Percentiles rank a stretch among this genome's conserved stretches.
Conservation (phyloP, 495 filamentous ascomycete species). For the Penicillium tannophilum region DNA sequence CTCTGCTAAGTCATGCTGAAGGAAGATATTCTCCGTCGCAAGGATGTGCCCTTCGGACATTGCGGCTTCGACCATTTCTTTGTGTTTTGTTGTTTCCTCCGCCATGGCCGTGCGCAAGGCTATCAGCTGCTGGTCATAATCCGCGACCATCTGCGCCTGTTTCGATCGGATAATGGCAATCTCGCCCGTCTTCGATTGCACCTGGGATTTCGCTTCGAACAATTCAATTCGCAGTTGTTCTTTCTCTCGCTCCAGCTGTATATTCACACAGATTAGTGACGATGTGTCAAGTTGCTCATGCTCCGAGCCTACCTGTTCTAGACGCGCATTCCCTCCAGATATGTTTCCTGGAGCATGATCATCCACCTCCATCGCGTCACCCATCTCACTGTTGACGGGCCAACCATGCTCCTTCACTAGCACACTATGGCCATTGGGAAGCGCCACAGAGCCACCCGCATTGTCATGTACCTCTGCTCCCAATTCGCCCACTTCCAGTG, state of each 20-base stretch:
- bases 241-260: slow-evolving; percentile 56
- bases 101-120: slow-evolving; percentile 55
- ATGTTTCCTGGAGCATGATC: slow-evolving; percentile 26
- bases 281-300: background rate
- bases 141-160: slow-evolving; percentile 53
- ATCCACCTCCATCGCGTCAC: slow-evolving; percentile 35
- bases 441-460: slow-evolving; percentile 30
- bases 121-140: slow-evolving; percentile 56
- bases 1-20: slow-evolving; percentile 66
- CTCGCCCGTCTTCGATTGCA: slow-evolving; percentile 63
- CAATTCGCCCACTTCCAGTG: slow-evolving; percentile 58
- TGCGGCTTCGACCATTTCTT: slow-evolving; percentile 57
- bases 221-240: slow-evolving; percentile 50
- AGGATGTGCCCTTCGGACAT: slow-evolving; percentile 60
- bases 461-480: slow-evolving; percentile 55
- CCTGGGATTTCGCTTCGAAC: slow-evolving; percentile 48
- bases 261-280: slow-evolving; percentile 27
- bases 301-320: slow-evolving; percentile 2
- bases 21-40: slow-evolving; percentile 64
- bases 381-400: slow-evolving; percentile 16
- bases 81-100: slow-evolving; percentile 57
- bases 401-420: slow-evolving; percentile 7
- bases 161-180: slow-evolving; percentile 69
- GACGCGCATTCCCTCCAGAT: slow-evolving; percentile 22
- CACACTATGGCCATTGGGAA: slow-evolving; percentile 23